These are phyloP conservation scores for Boletus barrowsii DNA, from an alignment of 768 basidiomycete genomes.

Conservation along the genomic window DNA sequence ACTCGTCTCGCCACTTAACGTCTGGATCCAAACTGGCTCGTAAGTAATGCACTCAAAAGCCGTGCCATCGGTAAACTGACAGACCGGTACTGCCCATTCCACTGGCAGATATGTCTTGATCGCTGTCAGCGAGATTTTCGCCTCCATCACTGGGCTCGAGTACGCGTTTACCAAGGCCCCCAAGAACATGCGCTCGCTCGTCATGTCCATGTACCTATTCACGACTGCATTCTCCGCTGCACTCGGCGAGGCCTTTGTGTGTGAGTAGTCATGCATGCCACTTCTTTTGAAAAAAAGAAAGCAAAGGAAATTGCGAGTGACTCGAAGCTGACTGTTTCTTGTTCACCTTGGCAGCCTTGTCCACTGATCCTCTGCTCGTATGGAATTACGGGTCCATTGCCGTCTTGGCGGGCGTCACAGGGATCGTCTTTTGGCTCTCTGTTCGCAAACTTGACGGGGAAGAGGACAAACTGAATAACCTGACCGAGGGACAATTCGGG, in stretches of 20 bases:
- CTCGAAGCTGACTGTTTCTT: constrained; percentile 2
- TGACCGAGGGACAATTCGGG: constrained; percentile 39
- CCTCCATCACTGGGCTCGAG: constrained; percentile 79
- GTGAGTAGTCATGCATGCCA: constrained; percentile 37
- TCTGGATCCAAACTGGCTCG: constrained; percentile 76
- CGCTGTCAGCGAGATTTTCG: constrained; percentile 70
- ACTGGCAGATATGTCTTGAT: constrained; percentile 55
- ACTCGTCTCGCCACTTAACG: constrained; percentile 65
- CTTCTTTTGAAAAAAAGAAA: no score
- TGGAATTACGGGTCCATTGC: constrained; percentile 71
- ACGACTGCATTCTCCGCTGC: constrained; percentile 58
- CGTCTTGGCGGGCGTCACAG: constrained; percentile 52
- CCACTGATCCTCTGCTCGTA: constrained; percentile 69
- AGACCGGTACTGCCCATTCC: background rate
- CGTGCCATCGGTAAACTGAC: background rate
- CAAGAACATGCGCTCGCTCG: constrained; percentile 81
- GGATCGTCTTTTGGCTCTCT: constrained; percentile 51
- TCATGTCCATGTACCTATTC: constrained; percentile 69
- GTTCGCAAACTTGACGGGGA: constrained; percentile 55
- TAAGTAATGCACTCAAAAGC: constrained; percentile 28
- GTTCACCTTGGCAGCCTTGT: constrained; percentile 42
- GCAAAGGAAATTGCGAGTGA: no score
- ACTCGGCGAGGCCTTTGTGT: constrained; percentile 68
- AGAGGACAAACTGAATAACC: constrained; percentile 62
- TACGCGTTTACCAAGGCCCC: constrained; percentile 91